A percentile compares a stretch with the other conserved stretches of the same genome.
These are phyloP conservation scores for Beauveria scarabaeidicola DNA, from an alignment of 2,329 filamentous ascomycete genomes.

Conservation along the genomic window DNA sequence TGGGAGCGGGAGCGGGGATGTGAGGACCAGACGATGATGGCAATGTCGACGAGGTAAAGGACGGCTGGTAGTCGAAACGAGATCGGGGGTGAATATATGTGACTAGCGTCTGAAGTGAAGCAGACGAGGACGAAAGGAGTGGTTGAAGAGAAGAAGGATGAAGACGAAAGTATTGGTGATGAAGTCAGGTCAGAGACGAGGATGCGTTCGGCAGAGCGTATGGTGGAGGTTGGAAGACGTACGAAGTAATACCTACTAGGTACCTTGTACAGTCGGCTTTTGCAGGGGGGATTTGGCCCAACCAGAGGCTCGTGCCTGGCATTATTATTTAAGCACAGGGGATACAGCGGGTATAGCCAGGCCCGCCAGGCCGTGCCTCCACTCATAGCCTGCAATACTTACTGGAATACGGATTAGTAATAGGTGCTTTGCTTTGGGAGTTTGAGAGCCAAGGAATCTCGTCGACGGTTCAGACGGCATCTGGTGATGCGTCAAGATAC, in stretches of 20 bases:
- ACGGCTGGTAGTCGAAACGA: neutral
- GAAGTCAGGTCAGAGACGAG: neutral
- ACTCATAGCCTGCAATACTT: too few relatives aligned
- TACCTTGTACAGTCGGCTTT: neutral
- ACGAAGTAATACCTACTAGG: too few relatives aligned
- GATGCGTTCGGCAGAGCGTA: neutral
- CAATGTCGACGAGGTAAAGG: neutral
- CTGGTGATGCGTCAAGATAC: neutral
- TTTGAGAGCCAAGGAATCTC: too few relatives aligned
- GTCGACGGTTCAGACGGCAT: neutral
- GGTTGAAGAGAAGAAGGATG: neutral
- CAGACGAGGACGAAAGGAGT: neutral
- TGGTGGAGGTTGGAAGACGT: neutral
- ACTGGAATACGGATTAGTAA: neutral
- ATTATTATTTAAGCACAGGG: neutral
- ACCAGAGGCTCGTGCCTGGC: neutral
- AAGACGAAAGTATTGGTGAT: neutral
- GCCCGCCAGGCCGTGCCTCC: neutral
- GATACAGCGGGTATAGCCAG: constrained; percentile 2
- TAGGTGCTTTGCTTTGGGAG: neutral
- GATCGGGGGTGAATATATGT: neutral
- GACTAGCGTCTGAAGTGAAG: neutral
- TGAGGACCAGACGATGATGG: neutral
- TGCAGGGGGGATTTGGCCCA: neutral
- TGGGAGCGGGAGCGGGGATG: neutral